Percentiles rank a stretch among this genome's conserved stretches.
Evolutionary conservation across 176 grass and related monocot species (phyloP).

Genomic region (Aegilops speltoides): DNA sequence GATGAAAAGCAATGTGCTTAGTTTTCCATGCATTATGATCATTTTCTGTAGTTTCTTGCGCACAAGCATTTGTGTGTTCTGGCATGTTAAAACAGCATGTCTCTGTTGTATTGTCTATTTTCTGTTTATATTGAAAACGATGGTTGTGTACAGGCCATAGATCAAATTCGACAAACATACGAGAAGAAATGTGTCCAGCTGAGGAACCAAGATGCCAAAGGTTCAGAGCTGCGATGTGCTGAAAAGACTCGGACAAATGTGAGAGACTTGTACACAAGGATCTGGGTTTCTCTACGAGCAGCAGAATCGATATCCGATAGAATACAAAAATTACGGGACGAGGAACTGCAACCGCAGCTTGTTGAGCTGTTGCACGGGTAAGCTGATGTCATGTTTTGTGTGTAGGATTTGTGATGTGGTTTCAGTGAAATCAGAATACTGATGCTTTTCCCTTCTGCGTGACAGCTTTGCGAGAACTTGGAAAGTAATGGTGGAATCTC

Average conservation of each 20-base stretch:
- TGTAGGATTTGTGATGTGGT: not conserved
- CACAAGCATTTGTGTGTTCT: not conserved
- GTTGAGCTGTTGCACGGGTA: slow-evolving; percentile 91
- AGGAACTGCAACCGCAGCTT: slow-evolving; percentile 89
- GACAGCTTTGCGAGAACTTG: slow-evolving; percentile 70
- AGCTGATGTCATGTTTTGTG: slow-evolving; percentile 23
- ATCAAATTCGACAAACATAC: slow-evolving; percentile 76
- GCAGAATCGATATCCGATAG: slow-evolving; percentile 85
- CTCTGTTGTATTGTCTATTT: not conserved
- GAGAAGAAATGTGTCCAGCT: slow-evolving; percentile 90
- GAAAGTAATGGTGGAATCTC: slow-evolving; percentile 91
- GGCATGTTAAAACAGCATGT: not conserved
- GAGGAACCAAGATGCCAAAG: slow-evolving; percentile 79
- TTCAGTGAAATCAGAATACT: not conserved
- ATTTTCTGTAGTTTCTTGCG: not conserved
- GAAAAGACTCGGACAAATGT: slow-evolving; percentile 79
- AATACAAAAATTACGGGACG: slow-evolving; percentile 81
- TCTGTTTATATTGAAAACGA: slow-evolving; percentile 5
- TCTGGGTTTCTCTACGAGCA: slow-evolving; percentile 87
- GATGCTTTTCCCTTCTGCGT: slow-evolving; percentile 13
- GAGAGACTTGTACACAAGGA: slow-evolving; percentile 86
- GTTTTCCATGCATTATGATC: not conserved
- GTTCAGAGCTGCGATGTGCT: slow-evolving; percentile 50
- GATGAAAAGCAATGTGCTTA: not conserved
- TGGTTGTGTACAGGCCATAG: slow-evolving; percentile 56